phyloP scores from a whole-genome alignment of 2,329 filamentous ascomycete species.

The Fusarium subtropicale region DNA sequence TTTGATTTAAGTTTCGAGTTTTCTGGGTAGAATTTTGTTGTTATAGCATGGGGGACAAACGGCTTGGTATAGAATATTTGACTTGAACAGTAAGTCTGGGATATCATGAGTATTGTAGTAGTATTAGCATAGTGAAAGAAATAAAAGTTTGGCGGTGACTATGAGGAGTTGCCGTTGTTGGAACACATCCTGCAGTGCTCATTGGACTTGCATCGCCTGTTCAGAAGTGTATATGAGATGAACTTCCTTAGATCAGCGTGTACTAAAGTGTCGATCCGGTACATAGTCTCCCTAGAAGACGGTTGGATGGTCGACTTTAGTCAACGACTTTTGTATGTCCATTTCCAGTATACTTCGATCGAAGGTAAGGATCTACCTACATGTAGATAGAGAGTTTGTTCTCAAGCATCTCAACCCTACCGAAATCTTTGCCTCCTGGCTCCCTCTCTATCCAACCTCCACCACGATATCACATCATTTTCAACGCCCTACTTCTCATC shows the following conservation, averaged over 20 bases:
- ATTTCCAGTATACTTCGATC: background rate
- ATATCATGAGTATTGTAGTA: background rate
- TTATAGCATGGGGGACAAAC: constrained; percentile 8
- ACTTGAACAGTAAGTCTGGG: background rate
- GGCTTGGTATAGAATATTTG: constrained; percentile 14
- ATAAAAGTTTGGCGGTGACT: background rate
- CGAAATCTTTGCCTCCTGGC: background rate
- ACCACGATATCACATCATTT: constrained; percentile 8
- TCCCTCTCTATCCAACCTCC: background rate
- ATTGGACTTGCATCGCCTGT: background rate
- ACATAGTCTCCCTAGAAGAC: background rate
- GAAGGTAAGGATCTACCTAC: background rate
- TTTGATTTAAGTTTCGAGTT: constrained; percentile 60
- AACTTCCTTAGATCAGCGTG: background rate
- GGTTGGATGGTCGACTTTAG: background rate
- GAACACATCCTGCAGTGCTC: background rate
- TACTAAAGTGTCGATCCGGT: background rate
- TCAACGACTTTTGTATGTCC: background rate
- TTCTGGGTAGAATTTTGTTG: background rate
- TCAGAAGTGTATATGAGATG: background rate
- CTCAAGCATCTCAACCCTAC: background rate
- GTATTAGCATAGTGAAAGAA: background rate
- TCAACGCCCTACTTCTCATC: background rate
- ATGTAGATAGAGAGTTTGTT: background rate
- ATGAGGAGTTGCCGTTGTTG: background rate